Base-by-base conservation (phyloP, 116 monocot genomes). In the Trichopus zeylanicus region DNA sequence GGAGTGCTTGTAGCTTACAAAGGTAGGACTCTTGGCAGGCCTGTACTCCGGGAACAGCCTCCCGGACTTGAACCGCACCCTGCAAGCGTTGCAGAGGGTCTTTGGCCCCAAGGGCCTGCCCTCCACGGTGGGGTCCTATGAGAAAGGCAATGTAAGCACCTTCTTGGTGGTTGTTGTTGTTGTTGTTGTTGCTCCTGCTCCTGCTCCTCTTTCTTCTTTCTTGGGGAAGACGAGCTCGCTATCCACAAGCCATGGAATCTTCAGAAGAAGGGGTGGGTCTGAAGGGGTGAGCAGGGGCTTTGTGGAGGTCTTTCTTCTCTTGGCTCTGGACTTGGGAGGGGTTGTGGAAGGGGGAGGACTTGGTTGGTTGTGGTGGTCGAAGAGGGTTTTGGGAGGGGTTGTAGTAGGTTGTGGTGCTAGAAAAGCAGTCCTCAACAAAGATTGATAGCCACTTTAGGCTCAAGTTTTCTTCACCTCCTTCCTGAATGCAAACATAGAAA, bases 111-210 rank as follows among this genome's bases (percentile, higher is more conserved):
- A 30, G 12, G 84, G 84, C 8, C 78, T 75, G n/a, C 62, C 48
- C 81, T 75, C 78, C 86, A 86, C 69, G 78, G 78, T 15, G 81
- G 81, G 2, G 86, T 81, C 77, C 69, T 85, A 27, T 77, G 67
- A 9, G 85, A 85, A 5, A 77, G 46, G 70, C 85, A 85, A 53
- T 85, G 85, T 30, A 60, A 61, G 74, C 86, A 81, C 60, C 74
- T 67, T 69, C 74, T 76, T 9, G 56, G 33, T 35, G 46, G 67
- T 62, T 53, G 58, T 48, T 35, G 34, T 10, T 35, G 34, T 26
- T 6, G 26, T 21, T 8, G 4, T 62, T 53, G 11, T 15, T 60
- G 5, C 34, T 10, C 34, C 34, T 35, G 34, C 34, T 35, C 7
- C 10, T 35, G 46, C 7, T 7, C 47, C 59, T 24, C 57, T 23